These are phyloP conservation scores for Hippophae gyantsensis DNA, from an alignment of 306 rosid species.

Conservation along the genomic window DNA sequence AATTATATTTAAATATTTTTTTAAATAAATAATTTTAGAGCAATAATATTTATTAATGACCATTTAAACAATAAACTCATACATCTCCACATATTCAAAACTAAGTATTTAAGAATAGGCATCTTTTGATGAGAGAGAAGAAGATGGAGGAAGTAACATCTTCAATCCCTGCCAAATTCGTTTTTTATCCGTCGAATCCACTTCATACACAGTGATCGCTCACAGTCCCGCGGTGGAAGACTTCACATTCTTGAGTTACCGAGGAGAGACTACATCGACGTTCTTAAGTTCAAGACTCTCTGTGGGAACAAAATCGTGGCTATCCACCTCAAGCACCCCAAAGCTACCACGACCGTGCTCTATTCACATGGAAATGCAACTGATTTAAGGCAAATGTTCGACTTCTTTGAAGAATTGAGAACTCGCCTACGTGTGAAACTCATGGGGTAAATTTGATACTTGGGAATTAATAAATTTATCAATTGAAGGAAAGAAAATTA, in stretches of 20 bases:
- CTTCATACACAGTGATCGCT: slow-evolving; percentile 52
- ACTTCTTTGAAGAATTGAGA: slow-evolving; percentile 78
- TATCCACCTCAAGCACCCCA: slow-evolving; percentile 30
- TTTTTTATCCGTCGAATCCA: slow-evolving; percentile 86
- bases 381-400: slow-evolving; percentile 91
- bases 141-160: slow-evolving; percentile 90
- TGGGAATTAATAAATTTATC: too few species aligned
- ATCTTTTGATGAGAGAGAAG: slow-evolving; percentile 27
- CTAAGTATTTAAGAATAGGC: slow-evolving; percentile 28
- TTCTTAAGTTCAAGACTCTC: slow-evolving; percentile 56
- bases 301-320: slow-evolving; percentile 60
- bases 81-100: too few species aligned
- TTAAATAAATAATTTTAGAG: too few species aligned
- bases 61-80: too few species aligned
- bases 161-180: slow-evolving; percentile 91
- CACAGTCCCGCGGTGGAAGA: slow-evolving; percentile 22
- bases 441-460: slow-evolving; percentile 42
- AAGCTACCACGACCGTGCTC: slow-evolving; percentile 64
- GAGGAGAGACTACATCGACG: slow-evolving; percentile 66
- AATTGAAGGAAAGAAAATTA: too few species aligned
- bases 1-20: too few species aligned
- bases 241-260: slow-evolving; percentile 61
- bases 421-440: slow-evolving; percentile 69
- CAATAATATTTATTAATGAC: too few species aligned
- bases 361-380: slow-evolving; percentile 93